Base-by-base conservation (phyloP, 192 early-diverging fungal genomes). In the Phlyctochytrium arcticum region DNA sequence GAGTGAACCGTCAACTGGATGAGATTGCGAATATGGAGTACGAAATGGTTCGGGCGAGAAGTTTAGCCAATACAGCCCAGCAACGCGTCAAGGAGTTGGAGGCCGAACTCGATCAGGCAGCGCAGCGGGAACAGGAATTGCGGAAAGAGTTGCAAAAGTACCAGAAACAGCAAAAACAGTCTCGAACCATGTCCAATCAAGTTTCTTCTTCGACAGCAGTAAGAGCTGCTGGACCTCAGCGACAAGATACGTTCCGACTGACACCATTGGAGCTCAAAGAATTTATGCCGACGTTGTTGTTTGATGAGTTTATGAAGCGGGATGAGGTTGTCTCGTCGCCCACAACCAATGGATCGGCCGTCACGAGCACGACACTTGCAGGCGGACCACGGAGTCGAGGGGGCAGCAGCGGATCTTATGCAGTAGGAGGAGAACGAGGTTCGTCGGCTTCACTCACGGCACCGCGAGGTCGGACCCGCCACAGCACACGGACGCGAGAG, bases 11-110 rank as follows among this genome's bases (percentile, higher is more conserved):
- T 23, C 62, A 64, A 36, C 34, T 64, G 35, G 62, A 64, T 39
- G 62, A 64, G 62, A 64, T 64, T 54, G 62, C 62, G 10, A 51
- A 64, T 36, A 64, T 64, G 62, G 62, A 64, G 26, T 64, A 64
- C 34, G 62, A 64, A 37, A 6, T 64, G 12, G 62, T 64, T n/a
- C 51, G 54, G 26, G 62, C 62, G 1, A 6, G 62, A 24, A 54
- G 49, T 21, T 17, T 50, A 9, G 48, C 26, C n/a, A 64, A 64
- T 15, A 37, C 32, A 15, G 62, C 62, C 6, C 17, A 54, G 62
- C 10, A n/a, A 7, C 48, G 62, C 6, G 35, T 64, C 15, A 21
- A 0, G 15, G 62, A 64, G 31, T 32, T 64, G 49, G 62, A 64
- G 36, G 32, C 19, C n/a, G 7, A n/a, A 36, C 10, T 58, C n/a